Conservation (phyloP, 2,329 filamentous ascomycete genomes). For the Pseudopithomyces chartarum region DNA sequence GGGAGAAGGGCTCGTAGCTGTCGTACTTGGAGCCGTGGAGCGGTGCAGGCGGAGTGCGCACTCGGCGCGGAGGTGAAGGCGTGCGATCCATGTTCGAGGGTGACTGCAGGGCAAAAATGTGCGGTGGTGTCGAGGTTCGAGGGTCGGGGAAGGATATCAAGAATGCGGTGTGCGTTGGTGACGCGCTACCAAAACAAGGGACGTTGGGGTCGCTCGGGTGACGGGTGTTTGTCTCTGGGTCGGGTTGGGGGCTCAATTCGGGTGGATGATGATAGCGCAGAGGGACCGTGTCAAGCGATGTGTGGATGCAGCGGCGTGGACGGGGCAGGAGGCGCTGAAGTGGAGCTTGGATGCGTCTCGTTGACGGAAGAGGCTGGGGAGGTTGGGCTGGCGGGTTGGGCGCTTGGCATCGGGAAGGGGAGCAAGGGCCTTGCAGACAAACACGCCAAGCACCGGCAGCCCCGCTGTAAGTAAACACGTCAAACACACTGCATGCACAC, state of each 20-base stretch:
- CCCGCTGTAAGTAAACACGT: constrained; percentile 24
- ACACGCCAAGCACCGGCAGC: constrained; percentile 12
- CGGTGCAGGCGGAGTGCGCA: constrained; percentile 72
- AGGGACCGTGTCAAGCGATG: constrained; percentile 4
- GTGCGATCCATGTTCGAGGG: constrained; percentile 53
- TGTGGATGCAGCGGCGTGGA: neutral
- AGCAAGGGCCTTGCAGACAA: constrained; percentile 12
- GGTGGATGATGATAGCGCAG: neutral
- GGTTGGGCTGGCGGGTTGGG: constrained; percentile 5
- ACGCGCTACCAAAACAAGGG: constrained; percentile 14
- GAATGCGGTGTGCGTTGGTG: constrained; percentile 15
- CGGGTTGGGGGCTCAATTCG: neutral
- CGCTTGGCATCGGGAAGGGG: constrained; percentile 5
- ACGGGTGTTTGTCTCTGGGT: neutral
- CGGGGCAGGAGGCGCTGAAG: neutral
- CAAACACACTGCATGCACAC: constrained; percentile 23
- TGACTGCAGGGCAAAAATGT: neutral
- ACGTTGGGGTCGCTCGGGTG: constrained; percentile 2
- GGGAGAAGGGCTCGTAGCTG: constrained; percentile 73
- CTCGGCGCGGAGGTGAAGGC: constrained; percentile 62
- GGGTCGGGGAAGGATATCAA: constrained; percentile 19
- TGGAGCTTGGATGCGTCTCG: neutral
- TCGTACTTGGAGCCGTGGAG: constrained; percentile 68
- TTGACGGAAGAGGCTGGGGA: constrained; percentile 14
- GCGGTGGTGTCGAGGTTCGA: constrained; percentile 14